Conservation (phyloP, 2,329 filamentous ascomycete genomes). For the Colletotrichum kahawae region DNA sequence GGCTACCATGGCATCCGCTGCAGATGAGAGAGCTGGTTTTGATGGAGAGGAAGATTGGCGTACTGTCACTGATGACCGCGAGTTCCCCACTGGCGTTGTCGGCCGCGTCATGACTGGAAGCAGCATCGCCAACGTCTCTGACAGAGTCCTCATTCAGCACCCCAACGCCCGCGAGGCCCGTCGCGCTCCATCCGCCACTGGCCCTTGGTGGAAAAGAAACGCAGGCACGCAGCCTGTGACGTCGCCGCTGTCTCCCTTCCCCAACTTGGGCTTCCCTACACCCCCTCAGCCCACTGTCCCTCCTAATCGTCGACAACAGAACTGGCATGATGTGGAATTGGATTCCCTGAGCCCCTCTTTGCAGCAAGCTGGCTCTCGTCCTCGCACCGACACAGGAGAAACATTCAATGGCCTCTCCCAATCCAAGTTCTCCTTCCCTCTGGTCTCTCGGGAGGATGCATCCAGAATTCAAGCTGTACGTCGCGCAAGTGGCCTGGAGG, state of each 20-base stretch:
- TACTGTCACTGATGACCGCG: constrained; percentile 19
- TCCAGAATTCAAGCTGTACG: constrained; percentile 13
- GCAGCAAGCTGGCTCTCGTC: not conserved
- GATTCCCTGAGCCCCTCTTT: not conserved
- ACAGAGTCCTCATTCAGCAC: not conserved
- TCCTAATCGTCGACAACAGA: not conserved
- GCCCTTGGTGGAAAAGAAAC: constrained; percentile 3
- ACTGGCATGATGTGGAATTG: constrained; percentile 10
- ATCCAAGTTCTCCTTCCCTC: constrained; percentile 4
- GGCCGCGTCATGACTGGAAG: constrained; percentile 21
- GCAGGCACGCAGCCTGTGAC: not conserved
- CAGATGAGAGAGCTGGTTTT: not conserved
- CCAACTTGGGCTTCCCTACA: not conserved
- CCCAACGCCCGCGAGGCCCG: not conserved
- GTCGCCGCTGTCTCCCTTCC: not conserved
- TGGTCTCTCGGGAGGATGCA: constrained; percentile 16
- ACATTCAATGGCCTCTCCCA: not conserved
- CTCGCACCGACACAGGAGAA: not conserved
- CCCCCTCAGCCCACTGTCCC: not conserved
- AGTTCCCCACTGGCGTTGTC: not conserved
- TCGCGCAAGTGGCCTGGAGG: constrained; percentile 22
- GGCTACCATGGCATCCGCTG: not conserved
- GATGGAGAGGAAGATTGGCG: constrained; percentile 21
- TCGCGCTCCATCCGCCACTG: not conserved
- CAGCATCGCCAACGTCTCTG: constrained; percentile 24